Conservation (phyloP, 805 yeast genomes). For the Kluyveromyces wickerhamii region DNA sequence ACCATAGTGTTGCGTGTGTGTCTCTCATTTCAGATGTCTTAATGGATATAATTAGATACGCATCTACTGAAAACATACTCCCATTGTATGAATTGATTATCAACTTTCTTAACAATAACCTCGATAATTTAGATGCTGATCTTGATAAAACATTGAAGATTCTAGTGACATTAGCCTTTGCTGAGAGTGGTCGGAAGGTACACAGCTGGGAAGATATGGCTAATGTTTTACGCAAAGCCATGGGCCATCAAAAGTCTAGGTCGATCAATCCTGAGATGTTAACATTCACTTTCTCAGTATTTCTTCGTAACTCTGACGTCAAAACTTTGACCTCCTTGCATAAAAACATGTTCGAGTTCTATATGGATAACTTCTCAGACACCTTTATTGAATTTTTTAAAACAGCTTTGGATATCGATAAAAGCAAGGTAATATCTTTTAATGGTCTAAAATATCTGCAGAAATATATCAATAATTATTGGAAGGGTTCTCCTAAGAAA, state of each 20-base stretch:
- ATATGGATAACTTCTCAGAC: conserved; percentile 34
- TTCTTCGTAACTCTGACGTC: conserved; percentile 50
- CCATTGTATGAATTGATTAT: conserved; percentile 36
- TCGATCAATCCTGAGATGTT: conserved; percentile 22
- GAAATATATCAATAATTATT: conserved; percentile 37
- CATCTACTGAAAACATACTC: conserved; percentile 39
- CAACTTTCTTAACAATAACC: conserved; percentile 14
- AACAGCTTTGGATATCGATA: conserved; percentile 32
- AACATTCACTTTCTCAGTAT: conserved; percentile 39
- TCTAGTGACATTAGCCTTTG: conserved; percentile 44
- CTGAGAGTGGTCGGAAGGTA: conserved; percentile 64
- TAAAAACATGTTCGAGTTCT: conserved; percentile 35
- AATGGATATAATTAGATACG: conserved; percentile 45
- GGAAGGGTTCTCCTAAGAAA: conserved; percentile 32
- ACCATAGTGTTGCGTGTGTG: conserved; percentile 14
- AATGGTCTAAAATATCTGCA: conserved; percentile 40
- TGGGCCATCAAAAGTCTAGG: conserved; percentile 7
- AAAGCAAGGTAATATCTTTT: conserved; percentile 38
- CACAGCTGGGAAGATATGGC: conserved; percentile 38
- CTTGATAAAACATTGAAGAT: conserved; percentile 34
- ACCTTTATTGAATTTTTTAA: conserved; percentile 39
- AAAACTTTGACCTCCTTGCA: conserved; percentile 41
- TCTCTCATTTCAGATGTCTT: conserved; percentile 53
- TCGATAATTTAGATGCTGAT: conserved; percentile 10
- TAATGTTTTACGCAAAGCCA: conserved; percentile 10